Conservation (phyloP, 495 filamentous ascomycete species). For the Annulohypoxylon bovei region DNA sequence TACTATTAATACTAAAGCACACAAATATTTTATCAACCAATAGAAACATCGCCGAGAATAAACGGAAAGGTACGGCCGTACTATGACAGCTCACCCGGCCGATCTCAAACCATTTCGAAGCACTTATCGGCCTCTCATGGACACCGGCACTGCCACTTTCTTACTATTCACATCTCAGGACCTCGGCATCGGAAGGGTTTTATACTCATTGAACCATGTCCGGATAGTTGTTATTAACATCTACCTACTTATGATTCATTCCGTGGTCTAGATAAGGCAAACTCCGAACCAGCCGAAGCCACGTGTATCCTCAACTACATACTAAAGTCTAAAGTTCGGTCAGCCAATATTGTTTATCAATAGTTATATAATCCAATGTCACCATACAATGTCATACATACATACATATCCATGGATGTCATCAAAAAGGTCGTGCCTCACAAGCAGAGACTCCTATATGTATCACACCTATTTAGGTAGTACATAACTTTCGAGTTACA, state of each 20-base stretch:
- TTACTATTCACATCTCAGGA: background rate
- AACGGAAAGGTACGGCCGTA: background rate
- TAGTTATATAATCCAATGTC: background rate
- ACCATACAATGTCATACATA: background rate
- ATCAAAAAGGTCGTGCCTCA: background rate
- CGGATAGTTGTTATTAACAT: background rate
- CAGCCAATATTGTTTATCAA: background rate
- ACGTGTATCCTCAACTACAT: background rate
- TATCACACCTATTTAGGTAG: background rate
- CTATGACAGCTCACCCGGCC: background rate
- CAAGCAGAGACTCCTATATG: background rate
- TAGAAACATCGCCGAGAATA: background rate
- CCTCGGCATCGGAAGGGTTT: background rate
- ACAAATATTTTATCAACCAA: background rate
- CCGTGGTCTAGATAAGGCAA: too few relatives aligned
- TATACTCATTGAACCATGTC: background rate
- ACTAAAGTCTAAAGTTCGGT: too few relatives aligned
- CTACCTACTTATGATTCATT: too few relatives aligned
- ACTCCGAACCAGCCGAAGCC: conserved; percentile 4
- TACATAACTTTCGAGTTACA: background rate
- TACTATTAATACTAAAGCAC: background rate
- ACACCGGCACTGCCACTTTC: background rate
- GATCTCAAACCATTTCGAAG: background rate
- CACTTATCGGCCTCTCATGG: background rate
- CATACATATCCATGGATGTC: background rate